These are phyloP conservation scores for Phylloporus sp. DNA, from an alignment of 768 basidiomycete genomes.

Conservation along the genomic window DNA sequence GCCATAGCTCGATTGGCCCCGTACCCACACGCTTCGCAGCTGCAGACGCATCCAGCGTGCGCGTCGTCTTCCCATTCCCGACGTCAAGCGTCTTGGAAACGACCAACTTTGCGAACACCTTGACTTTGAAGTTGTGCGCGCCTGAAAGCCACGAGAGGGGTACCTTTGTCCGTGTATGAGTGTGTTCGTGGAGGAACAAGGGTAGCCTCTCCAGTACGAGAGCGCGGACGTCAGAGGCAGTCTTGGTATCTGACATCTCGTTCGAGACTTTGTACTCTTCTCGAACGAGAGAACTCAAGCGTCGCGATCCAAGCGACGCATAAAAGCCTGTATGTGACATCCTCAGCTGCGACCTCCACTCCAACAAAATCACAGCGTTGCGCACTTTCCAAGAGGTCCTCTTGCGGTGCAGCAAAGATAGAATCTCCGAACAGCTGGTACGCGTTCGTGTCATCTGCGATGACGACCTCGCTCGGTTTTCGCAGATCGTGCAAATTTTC, in stretches of 20 bases:
- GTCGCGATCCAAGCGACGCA: slow-evolving; percentile 63
- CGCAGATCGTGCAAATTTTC: slow-evolving; percentile 70
- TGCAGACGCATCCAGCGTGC: slow-evolving; percentile 69
- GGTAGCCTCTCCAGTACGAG: slow-evolving; percentile 82
- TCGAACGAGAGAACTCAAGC: slow-evolving; percentile 65
- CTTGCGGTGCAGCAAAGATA: slow-evolving; percentile 78
- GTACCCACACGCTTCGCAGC: slow-evolving; percentile 51
- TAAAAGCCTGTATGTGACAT: slow-evolving; percentile 57
- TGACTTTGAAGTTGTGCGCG: slow-evolving; percentile 64
- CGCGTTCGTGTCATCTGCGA: slow-evolving; percentile 83
- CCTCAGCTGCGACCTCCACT: background rate
- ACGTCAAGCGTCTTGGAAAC: slow-evolving; percentile 58
- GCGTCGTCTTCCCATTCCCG: slow-evolving; percentile 44
- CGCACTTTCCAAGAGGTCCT: slow-evolving; percentile 83
- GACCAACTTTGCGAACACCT: slow-evolving; percentile 56
- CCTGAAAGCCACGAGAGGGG: slow-evolving; percentile 63
- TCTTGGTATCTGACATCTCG: slow-evolving; percentile 46
- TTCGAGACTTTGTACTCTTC: slow-evolving; percentile 66
- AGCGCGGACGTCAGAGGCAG: slow-evolving; percentile 47
- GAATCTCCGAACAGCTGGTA: slow-evolving; percentile 74
- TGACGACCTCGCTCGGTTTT: slow-evolving; percentile 62
- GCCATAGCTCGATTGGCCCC: slow-evolving; percentile 69
- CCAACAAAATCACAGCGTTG: background rate
- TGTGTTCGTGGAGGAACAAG: slow-evolving; percentile 88
- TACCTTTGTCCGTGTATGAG: slow-evolving; percentile 56